These are phyloP conservation scores for Naematelia aurantialba DNA, from an alignment of 768 basidiomycete species.

Conservation along the genomic window DNA sequence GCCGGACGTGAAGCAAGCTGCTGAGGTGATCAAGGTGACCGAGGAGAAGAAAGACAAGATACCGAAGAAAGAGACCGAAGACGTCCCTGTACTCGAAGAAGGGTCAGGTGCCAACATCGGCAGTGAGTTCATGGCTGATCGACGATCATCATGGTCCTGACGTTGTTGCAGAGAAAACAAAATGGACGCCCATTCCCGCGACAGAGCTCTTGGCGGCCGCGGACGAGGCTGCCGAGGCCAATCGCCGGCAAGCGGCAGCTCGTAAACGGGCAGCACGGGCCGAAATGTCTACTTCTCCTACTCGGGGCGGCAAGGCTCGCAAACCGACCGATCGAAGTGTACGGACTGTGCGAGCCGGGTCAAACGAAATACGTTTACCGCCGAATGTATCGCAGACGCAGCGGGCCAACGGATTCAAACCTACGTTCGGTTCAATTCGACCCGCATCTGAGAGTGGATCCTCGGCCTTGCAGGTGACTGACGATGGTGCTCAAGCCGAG, in stretches of 20 bases:
- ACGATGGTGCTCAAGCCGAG: conserved; percentile 1
- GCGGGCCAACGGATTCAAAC: conserved; percentile 18
- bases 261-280: conserved; percentile 10
- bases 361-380: conserved; percentile 21
- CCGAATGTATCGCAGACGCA: neutral
- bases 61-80: conserved; percentile 28
- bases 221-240: conserved; percentile 48
- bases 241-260: conserved; percentile 16
- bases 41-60: conserved; percentile 32
- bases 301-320: neutral
- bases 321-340: neutral
- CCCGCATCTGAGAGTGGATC: conserved; percentile 4
- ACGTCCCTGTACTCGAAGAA: conserved; percentile 17
- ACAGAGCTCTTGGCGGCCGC: conserved; percentile 59
- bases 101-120: conserved; percentile 9
- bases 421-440: conserved; percentile 21
- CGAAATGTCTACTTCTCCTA: conserved; percentile 4
- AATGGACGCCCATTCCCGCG: conserved; percentile 63
- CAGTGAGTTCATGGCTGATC: conserved; percentile 16
- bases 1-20: conserved; percentile 42
- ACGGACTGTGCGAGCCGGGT: neutral
- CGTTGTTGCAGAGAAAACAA: conserved; percentile 55
- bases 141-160: conserved; percentile 3
- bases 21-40: conserved; percentile 20
- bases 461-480: neutral